phyloP scores from a whole-genome alignment of 768 basidiomycete genomes.

The Boletus sp. region DNA sequence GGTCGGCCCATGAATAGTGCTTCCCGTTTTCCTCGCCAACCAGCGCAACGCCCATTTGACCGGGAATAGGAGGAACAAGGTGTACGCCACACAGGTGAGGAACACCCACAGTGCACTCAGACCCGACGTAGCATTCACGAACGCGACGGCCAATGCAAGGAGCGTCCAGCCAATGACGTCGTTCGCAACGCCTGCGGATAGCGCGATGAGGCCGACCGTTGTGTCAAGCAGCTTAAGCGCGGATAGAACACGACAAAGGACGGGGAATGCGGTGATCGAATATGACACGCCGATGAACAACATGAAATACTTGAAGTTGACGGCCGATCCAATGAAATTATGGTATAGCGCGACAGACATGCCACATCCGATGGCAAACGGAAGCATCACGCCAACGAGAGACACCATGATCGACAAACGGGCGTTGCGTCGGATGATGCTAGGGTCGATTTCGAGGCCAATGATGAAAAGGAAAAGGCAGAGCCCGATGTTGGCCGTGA shows the following conservation, averaged over 20 bases:
- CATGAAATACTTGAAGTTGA: slow-evolving; percentile 85
- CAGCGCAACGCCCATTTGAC: slow-evolving; percentile 60
- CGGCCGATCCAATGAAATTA: slow-evolving; percentile 57
- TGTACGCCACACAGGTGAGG: slow-evolving; percentile 77
- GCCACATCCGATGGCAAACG: slow-evolving; percentile 85
- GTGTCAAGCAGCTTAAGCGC: slow-evolving; percentile 91
- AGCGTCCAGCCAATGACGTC: slow-evolving; percentile 89
- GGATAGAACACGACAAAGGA: slow-evolving; percentile 84
- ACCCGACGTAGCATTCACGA: slow-evolving; percentile 85
- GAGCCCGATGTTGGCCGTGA: slow-evolving; percentile 87
- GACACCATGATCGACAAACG: slow-evolving; percentile 67
- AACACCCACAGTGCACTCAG: slow-evolving; percentile 86
- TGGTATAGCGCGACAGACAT: slow-evolving; percentile 73
- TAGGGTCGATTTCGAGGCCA: slow-evolving; percentile 85
- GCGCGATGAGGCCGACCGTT: slow-evolving; percentile 87
- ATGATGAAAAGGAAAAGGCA: slow-evolving; percentile 91
- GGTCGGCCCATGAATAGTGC: slow-evolving; percentile 77
- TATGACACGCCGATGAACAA: slow-evolving; percentile 92
- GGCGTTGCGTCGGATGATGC: slow-evolving; percentile 75
- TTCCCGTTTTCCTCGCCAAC: slow-evolving; percentile 77
- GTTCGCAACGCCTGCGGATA: slow-evolving; percentile 90
- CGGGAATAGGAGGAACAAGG: slow-evolving; percentile 71
- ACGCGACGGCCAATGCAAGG: slow-evolving; percentile 85
- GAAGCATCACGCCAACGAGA: slow-evolving; percentile 77
- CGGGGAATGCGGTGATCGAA: slow-evolving; percentile 86